These are phyloP conservation scores for Coemansia sp. DNA, from an alignment of 192 early-diverging fungal species.

Conservation along the genomic window DNA sequence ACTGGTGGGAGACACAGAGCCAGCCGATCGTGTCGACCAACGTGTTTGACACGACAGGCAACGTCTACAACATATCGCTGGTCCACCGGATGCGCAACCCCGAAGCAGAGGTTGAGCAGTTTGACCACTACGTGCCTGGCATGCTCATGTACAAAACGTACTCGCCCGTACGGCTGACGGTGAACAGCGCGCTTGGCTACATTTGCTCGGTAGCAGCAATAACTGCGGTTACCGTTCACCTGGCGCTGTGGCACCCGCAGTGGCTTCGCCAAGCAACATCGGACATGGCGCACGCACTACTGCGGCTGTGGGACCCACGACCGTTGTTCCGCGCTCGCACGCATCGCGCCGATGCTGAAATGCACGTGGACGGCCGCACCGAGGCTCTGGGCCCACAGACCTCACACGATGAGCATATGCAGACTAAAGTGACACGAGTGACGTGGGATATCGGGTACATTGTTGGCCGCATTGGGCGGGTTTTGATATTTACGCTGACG, in stretches of 20 bases:
- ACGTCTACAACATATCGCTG: slow-evolving; percentile 57
- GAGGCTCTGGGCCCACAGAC: background rate
- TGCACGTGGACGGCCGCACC: background rate
- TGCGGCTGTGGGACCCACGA: slow-evolving; percentile 42
- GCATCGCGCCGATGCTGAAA: background rate
- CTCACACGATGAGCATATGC: background rate
- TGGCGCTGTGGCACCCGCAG: slow-evolving; percentile 40
- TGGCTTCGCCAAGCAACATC: slow-evolving; percentile 27
- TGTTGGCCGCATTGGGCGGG: slow-evolving; percentile 22
- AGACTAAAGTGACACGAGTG: background rate
- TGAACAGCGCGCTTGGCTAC: slow-evolving; percentile 46
- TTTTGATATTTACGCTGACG: slow-evolving; percentile 31
- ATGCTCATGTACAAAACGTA: slow-evolving; percentile 31
- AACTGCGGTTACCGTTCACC: slow-evolving; percentile 34
- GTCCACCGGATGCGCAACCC: slow-evolving; percentile 34
- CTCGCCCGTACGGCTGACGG: slow-evolving; percentile 46
- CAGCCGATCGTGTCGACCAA: slow-evolving; percentile 65
- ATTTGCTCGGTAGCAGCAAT: slow-evolving; percentile 46
- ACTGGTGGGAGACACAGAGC: slow-evolving; percentile 56
- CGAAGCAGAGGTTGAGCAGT: slow-evolving; percentile 1
- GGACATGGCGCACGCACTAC: slow-evolving; percentile 21
- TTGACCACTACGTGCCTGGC: slow-evolving; percentile 5
- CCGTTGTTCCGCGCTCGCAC: slow-evolving; percentile 12
- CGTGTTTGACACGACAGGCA: slow-evolving; percentile 58
- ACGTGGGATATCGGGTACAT: slow-evolving; percentile 22